Percentiles rank a stretch among this genome's conserved stretches.
These are phyloP conservation scores for Pyronema domesticum DNA, from an alignment of 495 filamentous ascomycete species.

Conservation along the genomic window DNA sequence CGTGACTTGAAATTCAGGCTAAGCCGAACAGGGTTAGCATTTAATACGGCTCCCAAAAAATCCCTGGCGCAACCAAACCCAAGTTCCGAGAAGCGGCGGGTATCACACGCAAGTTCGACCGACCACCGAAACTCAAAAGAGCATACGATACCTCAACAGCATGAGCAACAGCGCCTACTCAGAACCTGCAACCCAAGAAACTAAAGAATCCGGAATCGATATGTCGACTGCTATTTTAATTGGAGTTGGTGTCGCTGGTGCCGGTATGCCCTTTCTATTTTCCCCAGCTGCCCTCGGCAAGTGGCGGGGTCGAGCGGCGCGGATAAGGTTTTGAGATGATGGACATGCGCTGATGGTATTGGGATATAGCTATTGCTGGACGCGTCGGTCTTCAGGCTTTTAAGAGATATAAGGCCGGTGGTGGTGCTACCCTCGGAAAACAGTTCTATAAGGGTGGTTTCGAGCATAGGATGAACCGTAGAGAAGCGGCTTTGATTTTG, in stretches of 20 bases:
- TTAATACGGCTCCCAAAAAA: too few relatives aligned
- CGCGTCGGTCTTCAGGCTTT: slow-evolving; percentile 79
- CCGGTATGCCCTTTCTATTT: slow-evolving; percentile 24
- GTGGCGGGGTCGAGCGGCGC: neutral
- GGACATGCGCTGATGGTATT: neutral
- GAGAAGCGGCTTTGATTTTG: slow-evolving; percentile 81
- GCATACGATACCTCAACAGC: neutral
- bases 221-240: slow-evolving; percentile 65
- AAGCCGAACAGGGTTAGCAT: too few relatives aligned
- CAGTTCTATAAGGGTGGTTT: slow-evolving; percentile 96
- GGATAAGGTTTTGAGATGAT: too few relatives aligned
- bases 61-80: too few relatives aligned
- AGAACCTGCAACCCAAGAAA: slow-evolving; percentile 1
- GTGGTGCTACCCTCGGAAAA: slow-evolving; percentile 46
- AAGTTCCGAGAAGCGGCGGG: too few relatives aligned
- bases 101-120: too few relatives aligned
- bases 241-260: slow-evolving; percentile 53
- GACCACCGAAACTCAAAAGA: too few relatives aligned
- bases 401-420: slow-evolving; percentile 59
- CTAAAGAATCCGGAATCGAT: slow-evolving; percentile 9
- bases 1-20: too few relatives aligned
- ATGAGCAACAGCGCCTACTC: slow-evolving; percentile 3
- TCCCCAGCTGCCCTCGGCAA: neutral
- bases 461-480: slow-evolving; percentile 76
- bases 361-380: slow-evolving; percentile 30